These are phyloP conservation scores for Tolypocladium tropicale DNA, from an alignment of 2,329 filamentous ascomycete genomes.

Conservation along the genomic window DNA sequence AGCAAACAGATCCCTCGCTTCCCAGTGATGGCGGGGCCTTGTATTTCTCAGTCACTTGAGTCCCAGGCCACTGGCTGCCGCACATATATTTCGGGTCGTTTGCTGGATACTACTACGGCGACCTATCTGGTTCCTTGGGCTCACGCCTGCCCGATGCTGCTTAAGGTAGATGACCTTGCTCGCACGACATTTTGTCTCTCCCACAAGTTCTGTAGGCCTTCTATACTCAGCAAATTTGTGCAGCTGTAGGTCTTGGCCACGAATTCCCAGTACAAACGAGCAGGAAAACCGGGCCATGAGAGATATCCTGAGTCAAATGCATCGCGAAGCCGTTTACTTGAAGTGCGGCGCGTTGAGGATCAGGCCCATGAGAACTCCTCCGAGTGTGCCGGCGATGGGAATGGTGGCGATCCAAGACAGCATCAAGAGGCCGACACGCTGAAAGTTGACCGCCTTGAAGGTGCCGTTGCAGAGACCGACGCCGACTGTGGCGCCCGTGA, in stretches of 20 bases:
- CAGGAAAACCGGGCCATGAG: neutral
- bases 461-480: slow-evolving; percentile 70
- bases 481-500: slow-evolving; percentile 68
- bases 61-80: no score
- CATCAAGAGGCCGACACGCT: slow-evolving; percentile 57
- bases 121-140: no score
- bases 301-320: neutral
- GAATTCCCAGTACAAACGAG: neutral
- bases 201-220: no score
- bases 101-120: no score
- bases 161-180: no score
- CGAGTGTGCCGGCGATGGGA: slow-evolving; percentile 30
- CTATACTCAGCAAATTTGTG: no score
- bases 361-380: slow-evolving; percentile 29
- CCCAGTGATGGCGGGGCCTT: no score
- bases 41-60: no score
- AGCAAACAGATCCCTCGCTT: no score
- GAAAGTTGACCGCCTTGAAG: slow-evolving; percentile 63
- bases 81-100: no score
- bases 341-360: slow-evolving; percentile 30
- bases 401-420: slow-evolving; percentile 48
- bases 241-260: neutral
- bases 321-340: neutral
- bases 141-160: no score
- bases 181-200: no score